These are phyloP conservation scores for Russula olivacea DNA, from an alignment of 768 basidiomycete species.

Conservation along the genomic window DNA sequence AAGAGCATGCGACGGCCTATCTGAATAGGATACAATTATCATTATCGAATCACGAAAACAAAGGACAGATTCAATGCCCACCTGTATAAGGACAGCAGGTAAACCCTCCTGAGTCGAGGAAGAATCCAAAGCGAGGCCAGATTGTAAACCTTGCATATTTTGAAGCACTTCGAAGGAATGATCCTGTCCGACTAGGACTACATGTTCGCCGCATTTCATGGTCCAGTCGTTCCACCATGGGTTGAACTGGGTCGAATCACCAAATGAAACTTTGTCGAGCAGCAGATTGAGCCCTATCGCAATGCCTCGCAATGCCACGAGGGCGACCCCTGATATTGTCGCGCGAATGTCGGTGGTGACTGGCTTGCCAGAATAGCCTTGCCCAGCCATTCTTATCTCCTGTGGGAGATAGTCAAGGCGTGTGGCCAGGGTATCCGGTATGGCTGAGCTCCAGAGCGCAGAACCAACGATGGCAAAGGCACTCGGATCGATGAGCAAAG, in stretches of 20 bases:
- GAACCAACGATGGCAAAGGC: background rate
- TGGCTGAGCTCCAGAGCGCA: conserved; percentile 5
- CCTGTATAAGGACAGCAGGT: conserved; percentile 13
- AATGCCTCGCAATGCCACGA: conserved; percentile 10
- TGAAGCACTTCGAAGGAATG: background rate
- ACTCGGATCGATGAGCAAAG: conserved; percentile 7
- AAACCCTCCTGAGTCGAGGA: conserved; percentile 14
- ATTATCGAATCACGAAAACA: background rate
- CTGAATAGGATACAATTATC: background rate
- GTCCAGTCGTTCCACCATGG: conserved; percentile 18
- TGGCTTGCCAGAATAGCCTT: conserved; percentile 2
- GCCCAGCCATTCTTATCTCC: conserved; percentile 8
- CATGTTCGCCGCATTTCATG: background rate
- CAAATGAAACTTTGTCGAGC: background rate
- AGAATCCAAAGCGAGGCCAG: conserved; percentile 8
- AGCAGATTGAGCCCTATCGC: background rate
- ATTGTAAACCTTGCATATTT: conserved; percentile 6
- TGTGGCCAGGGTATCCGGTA: conserved; percentile 16
- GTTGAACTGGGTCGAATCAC: conserved; percentile 4
- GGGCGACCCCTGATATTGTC: background rate
- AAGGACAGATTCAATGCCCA: background rate
- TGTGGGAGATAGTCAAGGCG: conserved; percentile 6
- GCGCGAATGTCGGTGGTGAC: conserved; percentile 5
- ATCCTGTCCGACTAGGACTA: conserved; percentile 12
- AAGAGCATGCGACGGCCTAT: conserved; percentile 14